Conservation (phyloP, 208 protist genomes). For the Acanthamoeba divionensis region DNA sequence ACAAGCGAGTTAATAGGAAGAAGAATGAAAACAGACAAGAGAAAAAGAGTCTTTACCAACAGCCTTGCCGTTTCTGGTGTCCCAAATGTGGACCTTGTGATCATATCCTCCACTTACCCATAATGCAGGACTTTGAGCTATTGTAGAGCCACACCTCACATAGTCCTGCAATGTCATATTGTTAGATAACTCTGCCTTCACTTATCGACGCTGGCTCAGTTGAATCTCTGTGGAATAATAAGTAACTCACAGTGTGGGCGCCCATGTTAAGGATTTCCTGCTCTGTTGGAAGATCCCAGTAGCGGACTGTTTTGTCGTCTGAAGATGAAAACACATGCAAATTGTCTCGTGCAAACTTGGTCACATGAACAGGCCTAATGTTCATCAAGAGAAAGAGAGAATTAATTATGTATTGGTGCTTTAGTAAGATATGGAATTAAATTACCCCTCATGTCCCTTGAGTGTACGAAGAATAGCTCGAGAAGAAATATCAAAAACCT, state of each 20-base stretch:
- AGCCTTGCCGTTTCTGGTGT: slow-evolving; percentile 24
- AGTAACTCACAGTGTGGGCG: no score
- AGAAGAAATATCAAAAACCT: slow-evolving; percentile 55
- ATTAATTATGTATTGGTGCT: not conserved
- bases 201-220: no score
- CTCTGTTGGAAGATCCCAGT: slow-evolving; percentile 56
- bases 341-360: slow-evolving; percentile 54
- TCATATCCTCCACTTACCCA: slow-evolving; percentile 63
- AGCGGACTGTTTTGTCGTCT: slow-evolving; percentile 62
- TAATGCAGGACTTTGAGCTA: slow-evolving; percentile 29
- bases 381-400: not conserved
- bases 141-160: not conserved
- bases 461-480: slow-evolving; percentile 45
- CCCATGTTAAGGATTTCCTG: slow-evolving; percentile 10
- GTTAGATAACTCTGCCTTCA: not conserved
- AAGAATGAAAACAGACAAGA: no score
- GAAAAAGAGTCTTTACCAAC: no score
- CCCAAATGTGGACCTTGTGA: slow-evolving; percentile 68
- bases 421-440: not conserved
- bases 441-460: slow-evolving; percentile 37
- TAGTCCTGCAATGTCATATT: not conserved
- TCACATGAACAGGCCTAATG: slow-evolving; percentile 51
- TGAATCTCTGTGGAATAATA: no score
- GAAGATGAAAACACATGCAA: slow-evolving; percentile 48
- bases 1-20: no score